These are phyloP conservation scores for Backusella tarrabulga DNA, from an alignment of 192 early-diverging fungal genomes.

Conservation along the genomic window DNA sequence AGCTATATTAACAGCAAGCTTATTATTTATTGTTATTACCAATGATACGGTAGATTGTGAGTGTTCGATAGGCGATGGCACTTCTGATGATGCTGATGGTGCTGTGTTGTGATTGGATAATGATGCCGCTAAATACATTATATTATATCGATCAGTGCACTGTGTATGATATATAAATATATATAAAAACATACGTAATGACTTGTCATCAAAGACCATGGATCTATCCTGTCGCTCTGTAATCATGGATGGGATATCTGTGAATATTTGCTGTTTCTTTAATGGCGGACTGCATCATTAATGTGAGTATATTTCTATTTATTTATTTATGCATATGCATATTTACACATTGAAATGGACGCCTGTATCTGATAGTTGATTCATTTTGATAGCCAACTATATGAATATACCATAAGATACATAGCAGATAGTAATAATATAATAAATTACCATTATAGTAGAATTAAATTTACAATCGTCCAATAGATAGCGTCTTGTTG, in stretches of 20 bases:
- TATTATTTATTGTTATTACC: background rate
- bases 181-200: background rate
- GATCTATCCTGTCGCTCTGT: conserved; percentile 24
- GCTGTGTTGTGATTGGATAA: background rate
- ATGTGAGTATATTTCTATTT: no score
- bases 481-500: conserved; percentile 56
- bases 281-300: conserved; percentile 26
- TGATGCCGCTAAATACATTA: background rate
- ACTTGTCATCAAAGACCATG: background rate
- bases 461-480: conserved; percentile 80
- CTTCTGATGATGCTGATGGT: background rate
- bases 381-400: conserved; percentile 36
- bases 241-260: conserved; percentile 35
- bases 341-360: conserved; percentile 34
- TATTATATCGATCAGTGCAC: no score
- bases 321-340: background rate
- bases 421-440: background rate
- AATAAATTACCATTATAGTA: conserved; percentile 59
- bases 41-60: conserved; percentile 23
- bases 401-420: background rate
- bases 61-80: conserved; percentile 3
- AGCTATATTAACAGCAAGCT: background rate
- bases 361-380: conserved; percentile 27
- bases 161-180: no score
- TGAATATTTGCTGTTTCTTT: conserved; percentile 38